These are phyloP conservation scores for Fusarium sp. DNA, from an alignment of 2,329 filamentous ascomycete species.

Conservation along the genomic window DNA sequence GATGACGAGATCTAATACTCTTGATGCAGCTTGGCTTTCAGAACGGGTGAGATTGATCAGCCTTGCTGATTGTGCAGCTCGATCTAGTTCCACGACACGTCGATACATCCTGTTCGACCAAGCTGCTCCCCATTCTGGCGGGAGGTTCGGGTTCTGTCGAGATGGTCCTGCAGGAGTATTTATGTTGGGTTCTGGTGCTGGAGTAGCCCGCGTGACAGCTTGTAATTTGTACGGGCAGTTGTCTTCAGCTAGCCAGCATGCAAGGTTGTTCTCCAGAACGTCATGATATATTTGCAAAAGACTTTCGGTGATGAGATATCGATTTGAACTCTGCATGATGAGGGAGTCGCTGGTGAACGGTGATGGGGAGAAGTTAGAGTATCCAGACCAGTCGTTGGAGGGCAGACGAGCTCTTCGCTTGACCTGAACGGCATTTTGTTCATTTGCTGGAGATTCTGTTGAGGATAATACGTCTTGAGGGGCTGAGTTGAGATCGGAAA, in stretches of 20 bases:
- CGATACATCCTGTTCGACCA: background rate
- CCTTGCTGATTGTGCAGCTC: accelerated
- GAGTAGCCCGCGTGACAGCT: background rate
- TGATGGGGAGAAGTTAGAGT: background rate
- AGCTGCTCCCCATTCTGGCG: background rate
- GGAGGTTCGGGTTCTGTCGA: background rate
- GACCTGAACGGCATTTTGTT: background rate
- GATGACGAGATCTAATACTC: accelerated
- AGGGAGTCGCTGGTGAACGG: background rate
- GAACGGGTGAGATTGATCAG: accelerated
- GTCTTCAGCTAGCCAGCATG: background rate
- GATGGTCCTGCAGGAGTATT: background rate
- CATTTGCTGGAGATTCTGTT: background rate
- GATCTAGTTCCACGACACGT: background rate
- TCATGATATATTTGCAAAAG: background rate
- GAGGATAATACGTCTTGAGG: background rate
- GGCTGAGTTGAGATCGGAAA: background rate
- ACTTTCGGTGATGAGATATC: background rate
- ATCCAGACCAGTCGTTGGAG: background rate
- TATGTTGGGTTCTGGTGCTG: accelerated
- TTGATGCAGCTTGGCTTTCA: background rate
- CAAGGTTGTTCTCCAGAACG: background rate
- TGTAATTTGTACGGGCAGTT: background rate
- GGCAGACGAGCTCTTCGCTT: background rate
- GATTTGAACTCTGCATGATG: background rate